A percentile compares a stretch with the other conserved stretches of the same genome.
These are phyloP conservation scores for Inga laurina DNA, from an alignment of 306 rosid genomes.

Conservation along the genomic window DNA sequence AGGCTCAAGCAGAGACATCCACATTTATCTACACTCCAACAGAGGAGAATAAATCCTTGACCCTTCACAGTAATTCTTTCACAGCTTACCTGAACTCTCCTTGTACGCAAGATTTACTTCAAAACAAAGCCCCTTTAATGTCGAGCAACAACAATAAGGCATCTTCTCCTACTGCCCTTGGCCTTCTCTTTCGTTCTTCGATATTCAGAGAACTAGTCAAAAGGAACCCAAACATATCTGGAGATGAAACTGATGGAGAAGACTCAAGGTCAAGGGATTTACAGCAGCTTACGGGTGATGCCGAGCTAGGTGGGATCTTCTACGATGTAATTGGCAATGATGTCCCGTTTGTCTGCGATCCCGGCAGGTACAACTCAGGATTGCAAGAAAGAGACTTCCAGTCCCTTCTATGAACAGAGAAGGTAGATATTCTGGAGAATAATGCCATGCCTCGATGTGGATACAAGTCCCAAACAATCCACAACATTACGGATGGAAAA, in stretches of 20 bases:
- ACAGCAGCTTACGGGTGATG: slow-evolving; percentile 37
- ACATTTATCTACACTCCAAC: slow-evolving; percentile 28
- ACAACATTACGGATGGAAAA: neutral
- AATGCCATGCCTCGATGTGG: neutral
- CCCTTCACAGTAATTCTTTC: slow-evolving; percentile 38
- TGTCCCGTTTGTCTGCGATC: slow-evolving; percentile 50
- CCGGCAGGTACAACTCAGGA: slow-evolving; percentile 40
- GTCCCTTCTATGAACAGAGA: slow-evolving; percentile 38
- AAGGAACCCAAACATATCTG: slow-evolving; percentile 52
- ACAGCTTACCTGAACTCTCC: slow-evolving; percentile 42
- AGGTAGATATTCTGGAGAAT: neutral
- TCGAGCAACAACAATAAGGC: slow-evolving; percentile 44
- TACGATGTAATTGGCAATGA: slow-evolving; percentile 46
- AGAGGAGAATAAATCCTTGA: slow-evolving; percentile 40
- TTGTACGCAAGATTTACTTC: slow-evolving; percentile 38
- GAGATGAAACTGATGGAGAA: slow-evolving; percentile 54
- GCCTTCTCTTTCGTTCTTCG: slow-evolving; percentile 68
- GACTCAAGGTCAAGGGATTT: slow-evolving; percentile 40
- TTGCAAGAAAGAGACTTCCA: slow-evolving; percentile 54
- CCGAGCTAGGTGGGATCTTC: slow-evolving; percentile 54
- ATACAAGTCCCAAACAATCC: neutral
- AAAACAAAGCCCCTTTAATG: slow-evolving; percentile 27
- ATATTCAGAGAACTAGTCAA: slow-evolving; percentile 62
- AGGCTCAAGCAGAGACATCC: slow-evolving; percentile 35
- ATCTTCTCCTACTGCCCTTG: slow-evolving; percentile 66